phyloP scores from a whole-genome alignment of 805 yeast genomes.

The Candida oleophila region DNA sequence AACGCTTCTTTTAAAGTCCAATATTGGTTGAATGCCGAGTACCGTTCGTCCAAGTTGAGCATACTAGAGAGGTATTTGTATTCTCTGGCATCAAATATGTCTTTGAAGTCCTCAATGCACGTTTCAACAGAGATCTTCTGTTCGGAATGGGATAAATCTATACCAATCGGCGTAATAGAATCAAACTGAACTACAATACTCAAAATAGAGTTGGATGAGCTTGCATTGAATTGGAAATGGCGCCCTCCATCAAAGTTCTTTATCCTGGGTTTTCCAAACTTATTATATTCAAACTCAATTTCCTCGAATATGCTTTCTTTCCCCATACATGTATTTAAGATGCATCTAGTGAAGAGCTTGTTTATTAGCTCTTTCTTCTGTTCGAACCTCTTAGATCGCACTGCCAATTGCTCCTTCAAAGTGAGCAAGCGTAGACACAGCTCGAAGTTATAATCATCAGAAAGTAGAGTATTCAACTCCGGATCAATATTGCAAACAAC shows the following conservation, averaged over 20 bases:
- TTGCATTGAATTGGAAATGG: constrained; percentile 50
- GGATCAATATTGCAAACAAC: not conserved
- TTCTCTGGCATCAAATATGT: constrained; percentile 43
- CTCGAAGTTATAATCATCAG: constrained; percentile 48
- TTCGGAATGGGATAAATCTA: constrained; percentile 38
- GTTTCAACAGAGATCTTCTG: constrained; percentile 23
- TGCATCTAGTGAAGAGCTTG: constrained; percentile 43
- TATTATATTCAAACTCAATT: constrained; percentile 27
- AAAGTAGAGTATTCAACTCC: constrained; percentile 13
- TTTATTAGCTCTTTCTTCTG: constrained; percentile 42
- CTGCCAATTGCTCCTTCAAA: constrained; percentile 37
- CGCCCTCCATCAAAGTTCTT: constrained; percentile 12
- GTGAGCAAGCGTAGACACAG: constrained; percentile 45
- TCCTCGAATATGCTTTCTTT: constrained; percentile 9
- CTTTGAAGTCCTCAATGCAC: constrained; percentile 37
- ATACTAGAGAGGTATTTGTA: constrained; percentile 21
- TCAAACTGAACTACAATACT: constrained; percentile 42
- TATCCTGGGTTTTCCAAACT: constrained; percentile 57
- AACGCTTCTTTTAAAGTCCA: constrained; percentile 85
- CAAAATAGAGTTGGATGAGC: constrained; percentile 55
- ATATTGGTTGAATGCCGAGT: constrained; percentile 47
- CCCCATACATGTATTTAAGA: constrained; percentile 33
- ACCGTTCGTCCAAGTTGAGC: constrained; percentile 15
- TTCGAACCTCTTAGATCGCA: constrained; percentile 35
- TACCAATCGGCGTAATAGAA: constrained; percentile 24